phyloP scores from a whole-genome alignment of 1,284 basidiomycete genomes.

The Tremellales sp. region DNA sequence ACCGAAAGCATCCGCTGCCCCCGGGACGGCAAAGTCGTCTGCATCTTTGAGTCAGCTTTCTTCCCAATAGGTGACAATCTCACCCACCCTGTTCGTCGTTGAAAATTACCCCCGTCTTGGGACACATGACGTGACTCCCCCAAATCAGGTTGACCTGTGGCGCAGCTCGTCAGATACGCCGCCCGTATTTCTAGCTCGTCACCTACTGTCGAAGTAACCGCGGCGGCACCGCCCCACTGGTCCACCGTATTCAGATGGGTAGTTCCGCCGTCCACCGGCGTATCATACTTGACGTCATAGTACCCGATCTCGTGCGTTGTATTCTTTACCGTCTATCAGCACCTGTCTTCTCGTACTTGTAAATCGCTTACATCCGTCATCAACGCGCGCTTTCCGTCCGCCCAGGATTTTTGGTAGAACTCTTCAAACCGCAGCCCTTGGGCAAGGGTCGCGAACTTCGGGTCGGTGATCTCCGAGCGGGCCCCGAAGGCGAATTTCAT shows the following conservation, averaged over 20 bases:
- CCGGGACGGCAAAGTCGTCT: slow-evolving; percentile 86
- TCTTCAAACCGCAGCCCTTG: slow-evolving; percentile 55
- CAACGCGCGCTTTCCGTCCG: slow-evolving; percentile 58
- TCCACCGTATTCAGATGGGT: slow-evolving; percentile 81
- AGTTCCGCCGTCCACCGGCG: slow-evolving; percentile 80
- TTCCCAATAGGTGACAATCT: background rate
- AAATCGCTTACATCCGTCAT: slow-evolving; percentile 66
- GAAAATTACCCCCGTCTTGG: slow-evolving; percentile 77
- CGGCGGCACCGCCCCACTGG: slow-evolving; percentile 74
- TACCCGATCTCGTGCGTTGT: slow-evolving; percentile 72
- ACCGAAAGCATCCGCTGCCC: slow-evolving; percentile 74
- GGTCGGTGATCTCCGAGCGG: slow-evolving; percentile 74
- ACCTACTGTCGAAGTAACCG: slow-evolving; percentile 70
- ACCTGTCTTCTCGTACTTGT: background rate
- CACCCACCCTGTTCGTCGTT: slow-evolving; percentile 65
- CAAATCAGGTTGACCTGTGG: slow-evolving; percentile 70
- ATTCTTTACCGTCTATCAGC: slow-evolving; percentile 54
- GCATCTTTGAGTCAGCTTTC: background rate
- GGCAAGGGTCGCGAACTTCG: slow-evolving; percentile 55
- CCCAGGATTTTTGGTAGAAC: slow-evolving; percentile 69
- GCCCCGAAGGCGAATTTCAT: slow-evolving; percentile 52
- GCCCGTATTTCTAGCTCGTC: background rate
- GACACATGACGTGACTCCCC: slow-evolving; percentile 78
- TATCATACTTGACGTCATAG: slow-evolving; percentile 77
- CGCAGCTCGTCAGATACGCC: background rate